Conservation (phyloP, 192 early-diverging fungal genomes). For the Entophlyctis luteolus region DNA sequence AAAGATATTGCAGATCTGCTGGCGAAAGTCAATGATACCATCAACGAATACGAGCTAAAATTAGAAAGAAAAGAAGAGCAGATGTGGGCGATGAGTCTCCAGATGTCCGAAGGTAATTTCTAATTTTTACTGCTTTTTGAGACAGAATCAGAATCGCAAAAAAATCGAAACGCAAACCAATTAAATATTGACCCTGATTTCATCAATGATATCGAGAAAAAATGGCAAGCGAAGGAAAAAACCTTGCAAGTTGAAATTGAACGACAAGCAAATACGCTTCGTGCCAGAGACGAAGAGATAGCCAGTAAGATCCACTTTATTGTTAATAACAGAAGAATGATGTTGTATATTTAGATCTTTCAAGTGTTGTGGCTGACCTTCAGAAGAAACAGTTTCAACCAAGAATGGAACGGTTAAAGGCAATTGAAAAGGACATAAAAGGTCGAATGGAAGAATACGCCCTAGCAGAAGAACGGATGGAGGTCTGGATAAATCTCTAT, state of each 20-base stretch:
- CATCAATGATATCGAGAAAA: conserved; percentile 54
- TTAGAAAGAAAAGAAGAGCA: conserved; percentile 58
- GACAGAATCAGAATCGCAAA: conserved; percentile 29
- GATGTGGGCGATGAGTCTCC: conserved; percentile 56
- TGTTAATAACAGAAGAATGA: conserved; percentile 19
- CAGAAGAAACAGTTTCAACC: conserved; percentile 53
- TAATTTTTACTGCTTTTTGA: neutral
- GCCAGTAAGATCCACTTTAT: conserved; percentile 26
- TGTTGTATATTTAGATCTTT: no score
- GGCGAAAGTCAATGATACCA: conserved; percentile 55
- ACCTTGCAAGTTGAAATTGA: conserved; percentile 43
- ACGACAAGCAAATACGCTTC: conserved; percentile 21
- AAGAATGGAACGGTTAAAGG: conserved; percentile 51
- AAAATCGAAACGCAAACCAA: conserved; percentile 22
- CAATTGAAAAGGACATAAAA: conserved; percentile 53
- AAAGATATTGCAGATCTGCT: conserved; percentile 53
- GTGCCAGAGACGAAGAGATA: conserved; percentile 33
- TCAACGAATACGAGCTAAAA: conserved; percentile 53
- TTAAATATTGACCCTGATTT: conserved; percentile 48
- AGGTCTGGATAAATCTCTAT: conserved; percentile 26
- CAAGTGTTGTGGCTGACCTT: conserved; percentile 36
- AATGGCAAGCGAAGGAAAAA: conserved; percentile 52
- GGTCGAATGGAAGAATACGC: conserved; percentile 49
- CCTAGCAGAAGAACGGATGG: conserved; percentile 53
- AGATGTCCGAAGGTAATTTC: conserved; percentile 47